Evolutionary conservation across 208 protist genomes (phyloP), one percentile per base, ranked within the genome.

Genomic region (Acanthamoeba castellanii): DNA sequence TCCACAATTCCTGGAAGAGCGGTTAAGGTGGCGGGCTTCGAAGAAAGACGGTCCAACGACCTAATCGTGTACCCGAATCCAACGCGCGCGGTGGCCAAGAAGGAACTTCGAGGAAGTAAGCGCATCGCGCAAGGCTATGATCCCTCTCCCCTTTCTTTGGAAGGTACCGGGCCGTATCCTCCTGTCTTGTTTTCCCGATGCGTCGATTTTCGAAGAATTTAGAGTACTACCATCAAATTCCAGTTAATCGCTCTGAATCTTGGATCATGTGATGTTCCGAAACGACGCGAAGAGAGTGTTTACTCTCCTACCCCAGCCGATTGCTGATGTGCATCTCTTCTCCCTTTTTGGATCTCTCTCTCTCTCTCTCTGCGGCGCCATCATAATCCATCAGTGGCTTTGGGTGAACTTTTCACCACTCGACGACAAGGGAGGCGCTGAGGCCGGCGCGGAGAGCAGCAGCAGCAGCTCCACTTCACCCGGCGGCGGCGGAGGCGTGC

Each of bases 341-440:
- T 8, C 27, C 11, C 4, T 72, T 30, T 92, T 6, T 92, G 82
- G 50, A 25, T 89, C 64, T 61, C 45, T 90, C 42, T 90, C 34
- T 64, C 45, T 47, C 45, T 13, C 45, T 47, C 45, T 47, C 9
- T 47, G 45, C 9, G 45, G 2, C 37, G 3, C 3, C 37, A 42
- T 3, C 45, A 7, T 22, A 9, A 37, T 76, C 30, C 68, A 76
- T 37, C 57, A 94, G 90, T 94, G 90, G 90, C 90, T 94, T 25
- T 94, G 90, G 90, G 68, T 94, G 64, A 94, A 94, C 72, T 94
- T 94, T 47, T 76, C 70, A 20, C 90, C 90, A n/a, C 37, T 94
- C 8, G 90, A 94, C 45, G 45, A 16, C 30, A n/a, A 55, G 13
- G 76, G 34, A n/a, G 13, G 27, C 55, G 30, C 25, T 30, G 30